Conservation (phyloP, 1,139 yeast species). For the Cylindricascospora bacillispora region DNA sequence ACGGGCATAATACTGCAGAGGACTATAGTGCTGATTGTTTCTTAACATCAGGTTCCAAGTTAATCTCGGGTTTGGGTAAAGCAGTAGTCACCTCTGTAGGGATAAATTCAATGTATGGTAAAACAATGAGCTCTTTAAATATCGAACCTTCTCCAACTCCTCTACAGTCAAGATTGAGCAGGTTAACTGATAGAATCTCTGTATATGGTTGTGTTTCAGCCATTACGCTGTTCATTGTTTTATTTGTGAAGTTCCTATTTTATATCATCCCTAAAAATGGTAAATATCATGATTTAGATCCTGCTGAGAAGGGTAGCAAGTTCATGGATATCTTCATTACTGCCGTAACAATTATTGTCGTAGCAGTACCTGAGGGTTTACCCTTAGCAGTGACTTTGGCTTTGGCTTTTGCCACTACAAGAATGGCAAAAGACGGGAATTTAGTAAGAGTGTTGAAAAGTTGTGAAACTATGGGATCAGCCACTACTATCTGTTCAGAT, state of each 20-base stretch:
- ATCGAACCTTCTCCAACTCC: conserved; percentile 80
- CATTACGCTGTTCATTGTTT: conserved; percentile 56
- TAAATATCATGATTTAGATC: conserved; percentile 30
- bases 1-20: conserved; percentile 35
- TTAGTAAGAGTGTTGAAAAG: conserved; percentile 86
- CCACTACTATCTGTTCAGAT: conserved; percentile 93
- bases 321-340: conserved; percentile 81
- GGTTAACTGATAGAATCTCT: conserved; percentile 85
- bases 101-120: conserved; percentile 74
- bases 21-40: conserved; percentile 35
- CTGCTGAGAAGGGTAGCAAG: conserved; percentile 72
- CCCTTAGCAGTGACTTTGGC: conserved; percentile 95
- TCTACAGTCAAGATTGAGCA: conserved; percentile 67
- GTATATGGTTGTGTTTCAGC: conserved; percentile 88
- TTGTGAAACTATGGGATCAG: conserved; percentile 99
- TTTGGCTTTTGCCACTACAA: conserved; percentile 90
- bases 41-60: conserved; percentile 82
- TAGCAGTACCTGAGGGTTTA: conserved; percentile 96
- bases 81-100: conserved; percentile 91
- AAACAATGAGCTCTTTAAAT: conserved; percentile 70
- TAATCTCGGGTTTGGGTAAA: conserved; percentile 75
- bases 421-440: conserved; percentile 96
- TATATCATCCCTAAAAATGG: conserved; percentile 43
- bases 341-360: conserved; percentile 85
- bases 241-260: conserved; percentile 67